Base-by-base conservation (phyloP, 192 early-diverging fungal genomes). In the Coemansia sp. region DNA sequence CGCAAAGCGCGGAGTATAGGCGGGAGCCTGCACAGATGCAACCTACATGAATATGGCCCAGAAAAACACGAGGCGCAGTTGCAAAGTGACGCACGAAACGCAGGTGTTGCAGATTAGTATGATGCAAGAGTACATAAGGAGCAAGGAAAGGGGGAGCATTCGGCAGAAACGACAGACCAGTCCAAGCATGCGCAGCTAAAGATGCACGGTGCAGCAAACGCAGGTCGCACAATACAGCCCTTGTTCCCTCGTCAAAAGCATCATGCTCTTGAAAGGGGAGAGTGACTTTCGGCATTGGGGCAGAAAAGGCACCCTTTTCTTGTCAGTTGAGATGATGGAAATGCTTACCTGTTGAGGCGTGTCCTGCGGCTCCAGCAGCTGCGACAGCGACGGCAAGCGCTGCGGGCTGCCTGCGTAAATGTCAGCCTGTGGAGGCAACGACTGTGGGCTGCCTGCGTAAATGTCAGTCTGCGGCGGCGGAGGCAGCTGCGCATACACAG, bases 321-420 rank as follows among this genome's bases (percentile, higher is more conserved):
- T 34, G 31, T 34, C 31, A 34, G 6, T 34, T 34, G 31, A 34
- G 31, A 34, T 34, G 31, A 34, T 34, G 31, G 31, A 34, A 34
- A 34, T 8, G 31, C 51, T 52, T 52, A 52, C 51, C 20, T 52
- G 59, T 10, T 47, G 20, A 12, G 47, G 37, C 14, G 58, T 1
- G 17, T 69, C 47, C 19, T 55, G 77, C 42, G 77, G 51, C 44
- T 69, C 66, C 9, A 79, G 57, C 26, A 79, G 71, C 71, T 79
- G 71, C 9, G 71, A 72, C 10, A 73, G 62, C 37, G 76, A 78
- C 11, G 76, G 76, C 67, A 78, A 52, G 21, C 70, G 76, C 40
- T 71, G 62, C 21, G 71, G 60, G 19, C 51, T 54, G 11, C 26
- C 63, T 7, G 57, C 25, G 50, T 73, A 69, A 20, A 28, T 34